A percentile compares a stretch with the other conserved stretches of the same genome.
phyloP scores from a whole-genome alignment of 371 early-diverging fungal species.

The Caulochytrium protostelioides region DNA sequence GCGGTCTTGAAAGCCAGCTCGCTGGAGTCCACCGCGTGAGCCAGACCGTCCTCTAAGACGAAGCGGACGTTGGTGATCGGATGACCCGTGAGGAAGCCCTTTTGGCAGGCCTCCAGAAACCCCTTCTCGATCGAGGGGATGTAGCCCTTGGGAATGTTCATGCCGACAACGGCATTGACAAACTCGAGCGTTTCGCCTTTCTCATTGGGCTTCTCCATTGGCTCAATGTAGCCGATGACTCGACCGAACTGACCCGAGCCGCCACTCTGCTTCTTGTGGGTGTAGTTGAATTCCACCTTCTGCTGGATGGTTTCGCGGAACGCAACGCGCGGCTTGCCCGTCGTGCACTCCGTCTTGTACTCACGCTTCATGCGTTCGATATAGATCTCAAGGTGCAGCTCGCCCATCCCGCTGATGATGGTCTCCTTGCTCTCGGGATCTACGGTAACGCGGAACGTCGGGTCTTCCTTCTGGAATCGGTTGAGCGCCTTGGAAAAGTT shows the following conservation, averaged over 20 bases:
- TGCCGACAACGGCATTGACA: slow-evolving; percentile 59
- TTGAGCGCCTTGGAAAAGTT: slow-evolving; percentile 88
- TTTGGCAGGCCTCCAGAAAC: slow-evolving; percentile 76
- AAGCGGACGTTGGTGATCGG: slow-evolving; percentile 67
- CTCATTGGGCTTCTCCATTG: slow-evolving; percentile 30
- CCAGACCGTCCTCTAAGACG: slow-evolving; percentile 81
- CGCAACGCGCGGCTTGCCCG: slow-evolving; percentile 90
- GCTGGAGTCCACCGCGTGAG: slow-evolving; percentile 87
- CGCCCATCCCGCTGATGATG: slow-evolving; percentile 82
- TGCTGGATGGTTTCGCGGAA: slow-evolving; percentile 80
- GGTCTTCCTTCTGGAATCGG: slow-evolving; percentile 91
- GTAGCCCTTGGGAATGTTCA: slow-evolving; percentile 80
- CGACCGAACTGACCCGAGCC: slow-evolving; percentile 92
- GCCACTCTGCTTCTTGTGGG: slow-evolving; percentile 95
- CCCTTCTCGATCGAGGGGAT: slow-evolving; percentile 91
- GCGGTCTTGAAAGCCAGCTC: slow-evolving; percentile 92
- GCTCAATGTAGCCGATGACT: slow-evolving; percentile 79
- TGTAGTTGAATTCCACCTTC: slow-evolving; percentile 70
- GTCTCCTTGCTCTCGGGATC: slow-evolving; percentile 74
- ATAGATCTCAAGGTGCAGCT: slow-evolving; percentile 77
- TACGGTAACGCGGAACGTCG: slow-evolving; percentile 88
- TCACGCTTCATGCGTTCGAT: slow-evolving; percentile 95
- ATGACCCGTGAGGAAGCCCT: slow-evolving; percentile 83
- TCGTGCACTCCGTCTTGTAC: slow-evolving; percentile 74
- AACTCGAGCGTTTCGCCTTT: slow-evolving; percentile 44